These are phyloP conservation scores for Debaryomyces coudertii DNA, from an alignment of 1,139 yeast genomes.

Conservation along the genomic window DNA sequence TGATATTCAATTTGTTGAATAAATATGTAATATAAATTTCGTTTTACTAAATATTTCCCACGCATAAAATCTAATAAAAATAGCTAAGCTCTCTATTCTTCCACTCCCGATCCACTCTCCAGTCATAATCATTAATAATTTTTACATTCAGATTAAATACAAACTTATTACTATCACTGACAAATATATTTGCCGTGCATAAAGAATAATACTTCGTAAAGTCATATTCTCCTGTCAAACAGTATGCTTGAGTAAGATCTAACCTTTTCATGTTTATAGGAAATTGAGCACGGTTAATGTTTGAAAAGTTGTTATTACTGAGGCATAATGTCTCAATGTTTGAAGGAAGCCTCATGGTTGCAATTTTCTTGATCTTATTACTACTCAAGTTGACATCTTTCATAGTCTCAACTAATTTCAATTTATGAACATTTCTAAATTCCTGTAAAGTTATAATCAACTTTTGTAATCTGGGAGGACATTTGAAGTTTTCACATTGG, in stretches of 20 bases:
- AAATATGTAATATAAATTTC: neutral
- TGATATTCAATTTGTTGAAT: neutral
- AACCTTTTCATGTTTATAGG: neutral
- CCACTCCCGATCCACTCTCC: constrained; percentile 6
- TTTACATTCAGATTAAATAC: neutral
- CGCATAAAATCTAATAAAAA: neutral
- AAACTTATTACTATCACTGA: constrained; percentile 2
- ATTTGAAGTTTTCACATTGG: constrained; percentile 8
- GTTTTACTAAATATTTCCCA: neutral
- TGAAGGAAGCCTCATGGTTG: constrained; percentile 5
- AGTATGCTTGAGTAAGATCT: constrained; percentile 6
- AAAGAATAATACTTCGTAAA: constrained; percentile 1
- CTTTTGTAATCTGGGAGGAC: constrained; percentile 1
- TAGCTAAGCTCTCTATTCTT: constrained; percentile 3
- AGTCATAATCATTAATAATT: constrained; percentile 6
- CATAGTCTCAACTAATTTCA: neutral
- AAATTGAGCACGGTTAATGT: neutral
- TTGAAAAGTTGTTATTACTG: constrained; percentile 3
- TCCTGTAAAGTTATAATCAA: constrained; percentile 7
- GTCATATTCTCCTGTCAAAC: constrained; percentile 2
- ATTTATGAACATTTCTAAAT: constrained; percentile 6
- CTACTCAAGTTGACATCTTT: constrained; percentile 5
- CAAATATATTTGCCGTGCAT: constrained; percentile 1
- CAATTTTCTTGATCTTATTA: constrained; percentile 5
- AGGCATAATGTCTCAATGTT: constrained; percentile 1